phyloP scores from a whole-genome alignment of 169 alveolate genomes.

The Cyclospora cayetanensis region DNA sequence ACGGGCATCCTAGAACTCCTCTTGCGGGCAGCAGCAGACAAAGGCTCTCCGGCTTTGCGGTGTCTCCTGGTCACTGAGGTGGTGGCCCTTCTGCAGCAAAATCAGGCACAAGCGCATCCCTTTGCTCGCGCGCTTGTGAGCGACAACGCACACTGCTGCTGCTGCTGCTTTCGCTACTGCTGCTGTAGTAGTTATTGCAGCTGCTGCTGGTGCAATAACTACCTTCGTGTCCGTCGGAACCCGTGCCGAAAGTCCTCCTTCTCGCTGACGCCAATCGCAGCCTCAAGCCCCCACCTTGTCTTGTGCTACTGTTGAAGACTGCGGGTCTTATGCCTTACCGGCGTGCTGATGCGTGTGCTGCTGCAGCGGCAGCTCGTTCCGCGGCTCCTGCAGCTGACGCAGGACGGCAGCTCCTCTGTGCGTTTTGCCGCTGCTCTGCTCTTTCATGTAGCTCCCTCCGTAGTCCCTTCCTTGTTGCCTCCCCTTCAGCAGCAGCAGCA shows the following conservation, averaged over 20 bases:
- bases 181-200: too few relatives aligned
- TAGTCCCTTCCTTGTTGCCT: not conserved
- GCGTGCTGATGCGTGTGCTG: not conserved
- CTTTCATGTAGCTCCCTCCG: not conserved
- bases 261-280: too few relatives aligned
- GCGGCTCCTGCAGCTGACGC: not conserved
- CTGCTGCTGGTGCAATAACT: not conserved
- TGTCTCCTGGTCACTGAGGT: conserved; percentile 1
- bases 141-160: not conserved
- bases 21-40: conserved; percentile 23
- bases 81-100: conserved; percentile 10
- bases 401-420: conserved; percentile 7
- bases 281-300: too few relatives aligned
- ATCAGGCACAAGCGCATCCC: not conserved
- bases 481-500: conserved; percentile 1
- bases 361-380: conserved; percentile 5
- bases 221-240: too few relatives aligned
- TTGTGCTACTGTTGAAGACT: too few relatives aligned
- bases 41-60: not conserved
- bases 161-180: conserved; percentile 23
- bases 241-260: too few relatives aligned
- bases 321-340: too few relatives aligned
- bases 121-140: not conserved
- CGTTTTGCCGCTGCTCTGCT: conserved; percentile 40
- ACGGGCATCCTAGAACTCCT: not conserved